These are phyloP conservation scores for Huntiella savannae DNA, from an alignment of 2,329 filamentous ascomycete species.

Conservation along the genomic window DNA sequence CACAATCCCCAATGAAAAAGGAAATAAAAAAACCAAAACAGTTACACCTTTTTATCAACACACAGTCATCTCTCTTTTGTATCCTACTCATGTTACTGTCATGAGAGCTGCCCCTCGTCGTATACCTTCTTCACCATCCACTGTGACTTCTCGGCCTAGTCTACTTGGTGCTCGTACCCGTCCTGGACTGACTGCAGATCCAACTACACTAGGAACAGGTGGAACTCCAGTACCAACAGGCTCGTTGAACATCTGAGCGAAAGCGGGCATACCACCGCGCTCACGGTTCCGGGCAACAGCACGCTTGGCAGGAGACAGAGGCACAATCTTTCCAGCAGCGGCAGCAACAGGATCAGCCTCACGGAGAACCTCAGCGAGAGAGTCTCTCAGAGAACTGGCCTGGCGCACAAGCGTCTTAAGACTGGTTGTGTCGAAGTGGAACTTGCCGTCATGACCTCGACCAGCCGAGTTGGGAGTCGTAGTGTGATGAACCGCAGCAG, in stretches of 20 bases:
- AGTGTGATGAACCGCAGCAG: slow-evolving; percentile 41
- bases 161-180: background rate
- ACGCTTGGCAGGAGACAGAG: slow-evolving; percentile 15
- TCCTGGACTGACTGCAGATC: slow-evolving; percentile 17
- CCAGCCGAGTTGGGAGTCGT: slow-evolving; percentile 23
- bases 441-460: slow-evolving; percentile 24
- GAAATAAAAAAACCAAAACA: background rate
- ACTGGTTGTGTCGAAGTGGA: slow-evolving; percentile 51
- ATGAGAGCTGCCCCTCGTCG: background rate
- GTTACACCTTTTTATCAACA: background rate
- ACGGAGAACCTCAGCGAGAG: slow-evolving; percentile 39
- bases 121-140: slow-evolving; percentile 3
- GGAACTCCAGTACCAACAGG: slow-evolving; percentile 22
- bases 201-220: background rate
- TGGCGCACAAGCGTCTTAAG: slow-evolving; percentile 46
- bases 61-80: background rate
- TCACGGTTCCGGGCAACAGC: slow-evolving; percentile 26
- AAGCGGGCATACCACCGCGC: slow-evolving; percentile 33
- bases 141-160: slow-evolving; percentile 1
- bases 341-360: slow-evolving; percentile 35
- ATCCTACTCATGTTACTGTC: slow-evolving; percentile 1
- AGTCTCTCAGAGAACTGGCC: slow-evolving; percentile 39
- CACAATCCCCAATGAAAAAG: background rate
- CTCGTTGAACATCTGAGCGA: slow-evolving; percentile 46
- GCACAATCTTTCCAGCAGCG: background rate